phyloP scores from a whole-genome alignment of 805 yeast species.

The Myxozyma sirexii region DNA sequence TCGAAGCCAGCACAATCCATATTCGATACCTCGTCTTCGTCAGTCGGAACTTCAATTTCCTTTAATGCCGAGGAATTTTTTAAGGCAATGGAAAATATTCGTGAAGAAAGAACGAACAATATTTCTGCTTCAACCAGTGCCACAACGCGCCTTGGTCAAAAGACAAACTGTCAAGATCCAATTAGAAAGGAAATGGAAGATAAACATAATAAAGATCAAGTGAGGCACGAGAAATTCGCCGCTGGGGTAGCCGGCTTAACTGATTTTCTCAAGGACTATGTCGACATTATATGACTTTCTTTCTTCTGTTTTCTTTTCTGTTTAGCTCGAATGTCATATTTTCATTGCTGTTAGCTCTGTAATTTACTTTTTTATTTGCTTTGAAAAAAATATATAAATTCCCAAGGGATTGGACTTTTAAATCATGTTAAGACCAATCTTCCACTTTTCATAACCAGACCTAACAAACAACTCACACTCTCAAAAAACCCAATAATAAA shows the following conservation, averaged over 20 bases:
- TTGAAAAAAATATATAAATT: no score
- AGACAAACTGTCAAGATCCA: no score
- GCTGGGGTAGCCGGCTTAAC: not conserved
- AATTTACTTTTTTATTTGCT: no score
- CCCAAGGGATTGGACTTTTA: no score
- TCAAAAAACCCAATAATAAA: not conserved
- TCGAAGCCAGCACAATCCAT: not conserved
- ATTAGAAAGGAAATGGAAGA: not conserved
- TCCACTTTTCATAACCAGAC: no score
- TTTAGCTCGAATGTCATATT: not conserved
- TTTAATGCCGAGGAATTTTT: slow-evolving; percentile 4
- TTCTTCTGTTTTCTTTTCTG: not conserved
- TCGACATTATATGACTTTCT: not conserved
- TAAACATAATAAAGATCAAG: not conserved
- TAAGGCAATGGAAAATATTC: not conserved
- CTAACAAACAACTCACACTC: no score
- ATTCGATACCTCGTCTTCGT: not conserved
- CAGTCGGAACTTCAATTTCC: not conserved
- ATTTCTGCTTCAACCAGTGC: no score
- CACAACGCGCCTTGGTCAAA: no score
- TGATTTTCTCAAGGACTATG: slow-evolving; percentile 5
- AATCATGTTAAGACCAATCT: no score
- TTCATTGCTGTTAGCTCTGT: not conserved
- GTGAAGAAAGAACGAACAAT: not conserved
- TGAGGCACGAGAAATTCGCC: not conserved